A percentile compares a stretch with the other conserved stretches of the same genome.
phyloP scores from a whole-genome alignment of 352 stramenopile genomes.

The Phytophthora quininea region DNA sequence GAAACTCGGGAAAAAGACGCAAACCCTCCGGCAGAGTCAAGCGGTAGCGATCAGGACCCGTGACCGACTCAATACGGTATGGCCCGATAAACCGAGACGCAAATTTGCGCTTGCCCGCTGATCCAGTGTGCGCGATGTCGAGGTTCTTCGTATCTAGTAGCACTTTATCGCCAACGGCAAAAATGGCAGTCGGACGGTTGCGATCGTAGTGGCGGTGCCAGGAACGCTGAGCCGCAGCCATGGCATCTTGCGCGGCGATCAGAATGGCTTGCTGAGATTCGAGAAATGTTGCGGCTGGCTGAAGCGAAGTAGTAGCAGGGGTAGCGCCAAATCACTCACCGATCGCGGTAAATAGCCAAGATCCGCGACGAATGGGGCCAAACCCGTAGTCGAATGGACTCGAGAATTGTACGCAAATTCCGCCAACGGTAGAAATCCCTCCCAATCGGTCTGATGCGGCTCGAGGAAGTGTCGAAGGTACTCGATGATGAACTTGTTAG shows the following conservation, averaged over 20 bases:
- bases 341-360: conserved; percentile 15
- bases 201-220: conserved; percentile 13
- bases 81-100: conserved; percentile 10
- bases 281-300: conserved; percentile 1
- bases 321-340: conserved; percentile 7
- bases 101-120: conserved; percentile 11
- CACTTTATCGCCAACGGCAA: conserved; percentile 8
- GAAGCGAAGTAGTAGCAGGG: not conserved
- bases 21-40: conserved; percentile 2
- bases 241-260: conserved; percentile 1
- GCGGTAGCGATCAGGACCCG: not conserved
- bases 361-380: conserved; percentile 1
- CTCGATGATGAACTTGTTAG: conserved; percentile 14
- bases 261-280: not conserved
- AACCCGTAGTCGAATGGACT: conserved; percentile 4
- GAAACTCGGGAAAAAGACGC: conserved; percentile 3
- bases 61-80: conserved; percentile 1
- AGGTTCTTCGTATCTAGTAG: conserved; percentile 14
- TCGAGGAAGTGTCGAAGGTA: conserved; percentile 11
- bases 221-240: conserved; percentile 5
- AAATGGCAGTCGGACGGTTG: conserved; percentile 2
- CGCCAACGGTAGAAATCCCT: not conserved
- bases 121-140: conserved; percentile 8
- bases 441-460: conserved; percentile 7
- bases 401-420: conserved; percentile 18